These are phyloP conservation scores for Ilex aquifolium DNA, from an alignment of 257 asterid genomes.

Conservation along the genomic window DNA sequence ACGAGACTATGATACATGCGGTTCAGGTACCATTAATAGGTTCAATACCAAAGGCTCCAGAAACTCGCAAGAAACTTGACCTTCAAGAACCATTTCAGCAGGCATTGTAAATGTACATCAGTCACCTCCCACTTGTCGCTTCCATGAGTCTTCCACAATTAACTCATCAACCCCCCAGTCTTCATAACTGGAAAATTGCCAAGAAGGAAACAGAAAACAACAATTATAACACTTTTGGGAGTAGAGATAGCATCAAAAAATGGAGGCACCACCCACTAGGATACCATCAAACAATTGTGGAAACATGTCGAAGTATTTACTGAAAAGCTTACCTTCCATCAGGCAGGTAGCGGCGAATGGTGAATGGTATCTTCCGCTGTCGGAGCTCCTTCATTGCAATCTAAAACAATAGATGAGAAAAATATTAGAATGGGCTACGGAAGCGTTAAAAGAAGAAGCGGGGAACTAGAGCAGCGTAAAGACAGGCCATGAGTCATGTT, in stretches of 20 bases:
- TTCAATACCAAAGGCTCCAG: neutral
- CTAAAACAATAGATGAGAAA: conserved; percentile 21
- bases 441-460: neutral
- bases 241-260: neutral
- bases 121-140: conserved; percentile 48
- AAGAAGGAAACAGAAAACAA: neutral
- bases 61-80: conserved; percentile 1
- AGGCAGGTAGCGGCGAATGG: conserved; percentile 84
- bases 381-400: conserved; percentile 95
- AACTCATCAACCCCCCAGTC: conserved; percentile 50
- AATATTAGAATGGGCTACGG: neutral
- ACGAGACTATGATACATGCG: too few species aligned
- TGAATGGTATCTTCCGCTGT: conserved; percentile 79
- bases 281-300: neutral
- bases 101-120: neutral
- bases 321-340: conserved; percentile 66
- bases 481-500: too few species aligned
- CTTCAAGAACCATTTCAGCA: neutral
- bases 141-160: conserved; percentile 54
- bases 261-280: too few species aligned
- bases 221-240: neutral
- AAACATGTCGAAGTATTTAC: neutral
- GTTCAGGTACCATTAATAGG: too few species aligned
- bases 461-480: too few species aligned
- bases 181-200: conserved; percentile 25